These are phyloP conservation scores for Suillus spraguei DNA, from an alignment of 768 basidiomycete species.

Conservation along the genomic window DNA sequence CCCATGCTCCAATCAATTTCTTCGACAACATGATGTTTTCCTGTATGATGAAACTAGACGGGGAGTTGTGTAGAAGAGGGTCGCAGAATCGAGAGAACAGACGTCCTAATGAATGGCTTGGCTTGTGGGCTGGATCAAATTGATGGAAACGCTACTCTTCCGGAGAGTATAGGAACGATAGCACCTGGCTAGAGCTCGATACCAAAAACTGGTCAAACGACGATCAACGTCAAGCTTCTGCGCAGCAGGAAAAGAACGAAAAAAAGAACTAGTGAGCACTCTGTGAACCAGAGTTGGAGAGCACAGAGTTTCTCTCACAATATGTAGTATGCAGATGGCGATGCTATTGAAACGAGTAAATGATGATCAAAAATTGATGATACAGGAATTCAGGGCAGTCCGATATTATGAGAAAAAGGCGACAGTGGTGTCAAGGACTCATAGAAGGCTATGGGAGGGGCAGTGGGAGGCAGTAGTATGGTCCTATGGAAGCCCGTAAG, in stretches of 20 bases:
- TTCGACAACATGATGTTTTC: slow-evolving; percentile 65
- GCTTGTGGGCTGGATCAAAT: slow-evolving; percentile 18
- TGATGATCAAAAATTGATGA: slow-evolving; percentile 9
- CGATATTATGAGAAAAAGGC: not conserved
- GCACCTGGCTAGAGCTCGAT: slow-evolving; percentile 43
- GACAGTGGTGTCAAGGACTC: not conserved
- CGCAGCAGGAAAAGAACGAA: slow-evolving; percentile 38
- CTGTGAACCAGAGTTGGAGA: not conserved
- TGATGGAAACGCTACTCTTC: slow-evolving; percentile 40
- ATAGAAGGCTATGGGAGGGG: slow-evolving; percentile 4
- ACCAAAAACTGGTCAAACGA: slow-evolving; percentile 41
- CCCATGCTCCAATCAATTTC: slow-evolving; percentile 71
- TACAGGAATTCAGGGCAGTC: not conserved
- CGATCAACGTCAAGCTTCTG: slow-evolving; percentile 70
- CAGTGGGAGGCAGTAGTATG: not conserved
- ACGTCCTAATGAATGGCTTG: slow-evolving; percentile 14
- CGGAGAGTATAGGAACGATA: slow-evolving; percentile 51
- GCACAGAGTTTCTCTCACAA: slow-evolving; percentile 4
- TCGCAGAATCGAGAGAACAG: not conserved
- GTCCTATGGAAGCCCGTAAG: not conserved
- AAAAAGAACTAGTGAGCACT: slow-evolving; percentile 8
- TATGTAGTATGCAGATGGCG: slow-evolving; percentile 5
- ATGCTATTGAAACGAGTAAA: not conserved
- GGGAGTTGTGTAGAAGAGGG: slow-evolving; percentile 8
- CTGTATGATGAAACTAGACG: slow-evolving; percentile 5